Conservation (phyloP, 768 basidiomycete genomes). For the Suillus subalutaceus region DNA sequence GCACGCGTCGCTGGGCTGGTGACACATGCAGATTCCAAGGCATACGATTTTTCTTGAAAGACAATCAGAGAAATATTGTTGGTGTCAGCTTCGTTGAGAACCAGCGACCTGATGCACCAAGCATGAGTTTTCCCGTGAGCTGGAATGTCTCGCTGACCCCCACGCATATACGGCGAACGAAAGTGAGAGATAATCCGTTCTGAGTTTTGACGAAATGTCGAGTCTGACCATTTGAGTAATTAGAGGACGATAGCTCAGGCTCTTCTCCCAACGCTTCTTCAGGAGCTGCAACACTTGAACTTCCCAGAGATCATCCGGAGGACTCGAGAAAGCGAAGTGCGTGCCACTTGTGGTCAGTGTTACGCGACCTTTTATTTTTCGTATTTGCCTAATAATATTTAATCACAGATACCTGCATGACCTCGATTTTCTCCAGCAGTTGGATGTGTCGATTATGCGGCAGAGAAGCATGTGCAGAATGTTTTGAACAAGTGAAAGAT, state of each 20-base stretch:
- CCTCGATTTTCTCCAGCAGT: slow-evolving; percentile 85
- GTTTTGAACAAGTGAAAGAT: slow-evolving; percentile 69
- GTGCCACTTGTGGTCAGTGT: slow-evolving; percentile 80
- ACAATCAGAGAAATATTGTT: slow-evolving; percentile 56
- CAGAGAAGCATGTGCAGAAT: slow-evolving; percentile 86
- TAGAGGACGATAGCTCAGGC: slow-evolving; percentile 71
- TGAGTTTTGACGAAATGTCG: slow-evolving; percentile 2
- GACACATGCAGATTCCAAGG: slow-evolving; percentile 87
- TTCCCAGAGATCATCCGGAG: slow-evolving; percentile 64
- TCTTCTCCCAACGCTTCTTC: slow-evolving; percentile 64
- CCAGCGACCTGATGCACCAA: slow-evolving; percentile 57
- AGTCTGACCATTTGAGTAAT: slow-evolving; percentile 19
- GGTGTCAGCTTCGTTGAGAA: slow-evolving; percentile 73
- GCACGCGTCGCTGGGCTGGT: slow-evolving; percentile 85
- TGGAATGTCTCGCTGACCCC: slow-evolving; percentile 67
- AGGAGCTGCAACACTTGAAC: slow-evolving; percentile 65
- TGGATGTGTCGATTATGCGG: slow-evolving; percentile 94
- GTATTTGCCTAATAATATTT: slow-evolving; percentile 13
- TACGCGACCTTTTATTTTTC: not conserved
- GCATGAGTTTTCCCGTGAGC: slow-evolving; percentile 59
- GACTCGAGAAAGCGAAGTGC: slow-evolving; percentile 78
- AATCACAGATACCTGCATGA: slow-evolving; percentile 84
- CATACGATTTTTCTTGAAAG: slow-evolving; percentile 78
- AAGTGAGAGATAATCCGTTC: slow-evolving; percentile 45
- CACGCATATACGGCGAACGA: slow-evolving; percentile 57